Base-by-base conservation (phyloP, 1,284 basidiomycete species). In the Anthracocystis panici-leucophaei region DNA sequence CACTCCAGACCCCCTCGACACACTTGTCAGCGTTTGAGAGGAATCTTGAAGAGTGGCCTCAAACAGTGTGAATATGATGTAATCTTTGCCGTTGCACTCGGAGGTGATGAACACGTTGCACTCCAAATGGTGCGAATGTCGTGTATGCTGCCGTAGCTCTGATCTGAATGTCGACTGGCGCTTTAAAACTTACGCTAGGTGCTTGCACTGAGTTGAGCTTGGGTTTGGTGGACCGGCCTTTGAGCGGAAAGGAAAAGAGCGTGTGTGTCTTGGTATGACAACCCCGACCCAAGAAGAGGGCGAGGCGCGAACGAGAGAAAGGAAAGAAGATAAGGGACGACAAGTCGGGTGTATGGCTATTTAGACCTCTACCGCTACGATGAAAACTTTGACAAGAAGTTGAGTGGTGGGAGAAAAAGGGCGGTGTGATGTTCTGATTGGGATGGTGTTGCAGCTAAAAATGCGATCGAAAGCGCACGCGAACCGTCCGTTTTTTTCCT, bases 41-140 rank as follows among this genome's bases (percentile, higher is more conserved):
- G 63, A 23, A 48, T 67, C 50, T 16, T 40, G 33, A 58, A 38
- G 63, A 53, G 48, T 57, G 60, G 63, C 59, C 75, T 81, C 79
- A 75, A 72, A 81, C 79, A 81, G 79, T 81, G 79, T 81, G 79
- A 81, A 81, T 81, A 77, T 70, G 73, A 62, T 74, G 75, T 79
- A 81, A 81, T 81, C 79, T 54, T 81, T 54, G 75, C 75, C 74
- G 33, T 23, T 40, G 40, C 31, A 5, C 29, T 42, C 31, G 12
- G 9, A 14, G 35, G 14, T 38, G 35, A 9, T 16, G 25, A 9
- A 38, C 20, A 16, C 33, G 31, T 11, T 25, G 48, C 48, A 31
- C 16, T 10, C 18, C 18, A 29, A 18, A 46, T 33, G 29, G 20
- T n/a, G 41, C n/a, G 20, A 16, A 20, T 44, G 53, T 33, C 1